A percentile compares a stretch with the other conserved stretches of the same genome.
These are phyloP conservation scores for Castanospermum australe DNA, from an alignment of 306 rosid species.

Conservation along the genomic window DNA sequence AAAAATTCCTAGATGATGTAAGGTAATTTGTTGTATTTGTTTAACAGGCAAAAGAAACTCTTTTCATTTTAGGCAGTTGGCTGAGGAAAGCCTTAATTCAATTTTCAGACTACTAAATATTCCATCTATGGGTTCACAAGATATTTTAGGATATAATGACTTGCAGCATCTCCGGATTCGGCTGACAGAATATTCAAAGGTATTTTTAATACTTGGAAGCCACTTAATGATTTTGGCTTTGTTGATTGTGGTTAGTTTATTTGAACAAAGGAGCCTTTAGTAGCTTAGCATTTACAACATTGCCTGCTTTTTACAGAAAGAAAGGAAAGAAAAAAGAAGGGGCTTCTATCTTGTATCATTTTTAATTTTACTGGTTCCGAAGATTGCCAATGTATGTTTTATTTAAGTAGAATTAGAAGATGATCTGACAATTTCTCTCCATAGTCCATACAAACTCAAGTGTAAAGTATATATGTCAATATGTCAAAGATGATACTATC, in stretches of 20 bases:
- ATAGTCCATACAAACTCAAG: not conserved
- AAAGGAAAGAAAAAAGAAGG: not conserved
- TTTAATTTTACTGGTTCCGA: not conserved
- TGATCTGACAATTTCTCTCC: not conserved
- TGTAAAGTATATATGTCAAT: not conserved
- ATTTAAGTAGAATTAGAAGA: not conserved
- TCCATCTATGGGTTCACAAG: conserved; percentile 35
- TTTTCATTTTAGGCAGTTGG: conserved; percentile 54
- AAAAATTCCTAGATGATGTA: conserved; percentile 29
- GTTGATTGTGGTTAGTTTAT: conserved; percentile 22
- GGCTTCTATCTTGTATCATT: not conserved
- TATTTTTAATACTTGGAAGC: conserved; percentile 26
- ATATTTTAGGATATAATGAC: conserved; percentile 41
- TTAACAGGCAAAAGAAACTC: conserved; percentile 71
- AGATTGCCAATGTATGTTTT: not conserved
- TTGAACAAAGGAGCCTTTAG: conserved; percentile 16
- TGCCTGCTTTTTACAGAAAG: conserved; percentile 2
- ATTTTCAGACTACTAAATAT: conserved; percentile 50
- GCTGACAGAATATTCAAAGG: conserved; percentile 70
- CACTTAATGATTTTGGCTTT: conserved; percentile 33
- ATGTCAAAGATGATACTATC: not conserved
- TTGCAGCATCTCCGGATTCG: conserved; percentile 62
- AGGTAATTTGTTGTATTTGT: conserved; percentile 35
- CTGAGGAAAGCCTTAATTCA: conserved; percentile 65
- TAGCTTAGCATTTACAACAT: conserved; percentile 8